phyloP scores from a whole-genome alignment of 352 stramenopile genomes.

The Globisporangium spinosum region DNA sequence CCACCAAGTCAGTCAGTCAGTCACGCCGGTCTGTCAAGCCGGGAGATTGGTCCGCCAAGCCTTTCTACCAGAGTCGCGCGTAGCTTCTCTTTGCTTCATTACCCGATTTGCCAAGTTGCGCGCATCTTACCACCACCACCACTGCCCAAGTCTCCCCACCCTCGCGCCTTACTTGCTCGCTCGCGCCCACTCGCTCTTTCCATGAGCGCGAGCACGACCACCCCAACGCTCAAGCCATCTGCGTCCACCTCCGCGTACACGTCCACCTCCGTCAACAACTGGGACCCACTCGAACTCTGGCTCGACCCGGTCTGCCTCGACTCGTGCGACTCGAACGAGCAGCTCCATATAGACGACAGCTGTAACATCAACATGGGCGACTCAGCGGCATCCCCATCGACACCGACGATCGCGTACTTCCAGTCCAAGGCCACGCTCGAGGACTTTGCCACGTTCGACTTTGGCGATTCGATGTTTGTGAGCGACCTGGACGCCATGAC shows the following conservation, averaged over 20 bases:
- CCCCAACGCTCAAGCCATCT: neutral
- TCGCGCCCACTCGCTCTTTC: neutral
- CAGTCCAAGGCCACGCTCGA: neutral
- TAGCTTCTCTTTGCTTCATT: neutral
- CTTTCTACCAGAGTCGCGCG: neutral
- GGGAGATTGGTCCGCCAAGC: neutral
- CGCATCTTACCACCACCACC: neutral
- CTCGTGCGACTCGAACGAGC: neutral
- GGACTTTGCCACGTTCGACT: constrained; percentile 4
- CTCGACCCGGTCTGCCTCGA: constrained; percentile 8
- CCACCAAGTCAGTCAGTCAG: neutral
- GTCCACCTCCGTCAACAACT: neutral
- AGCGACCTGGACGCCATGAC: neutral
- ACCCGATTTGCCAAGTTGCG: neutral
- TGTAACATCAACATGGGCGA: neutral
- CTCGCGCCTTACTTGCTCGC: neutral
- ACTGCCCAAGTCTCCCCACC: neutral
- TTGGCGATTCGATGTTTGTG: constrained; percentile 1
- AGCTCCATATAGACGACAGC: neutral
- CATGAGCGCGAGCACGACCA: neutral
- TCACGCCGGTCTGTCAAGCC: too few species aligned
- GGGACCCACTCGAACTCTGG: constrained; percentile 8
- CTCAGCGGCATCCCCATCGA: neutral
- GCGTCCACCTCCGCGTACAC: neutral
- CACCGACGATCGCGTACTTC: neutral